Evolutionary conservation across 208 protist genomes (phyloP).

Genomic region (Phytomonas sp.): DNA sequence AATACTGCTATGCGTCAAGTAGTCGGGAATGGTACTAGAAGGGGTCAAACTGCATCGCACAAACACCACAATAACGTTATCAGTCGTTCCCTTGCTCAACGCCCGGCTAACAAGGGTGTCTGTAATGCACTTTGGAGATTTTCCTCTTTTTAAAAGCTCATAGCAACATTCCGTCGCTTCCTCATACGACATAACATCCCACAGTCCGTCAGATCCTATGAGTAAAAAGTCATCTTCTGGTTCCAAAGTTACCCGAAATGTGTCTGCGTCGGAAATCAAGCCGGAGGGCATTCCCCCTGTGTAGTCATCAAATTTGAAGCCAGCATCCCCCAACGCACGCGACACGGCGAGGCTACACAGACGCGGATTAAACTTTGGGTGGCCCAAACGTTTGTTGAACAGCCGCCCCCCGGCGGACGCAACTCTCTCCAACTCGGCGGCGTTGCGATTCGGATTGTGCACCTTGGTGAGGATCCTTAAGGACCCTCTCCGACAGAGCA

Average conservation of each 20-base stretch:
- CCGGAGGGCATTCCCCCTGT: slow-evolving; percentile 65
- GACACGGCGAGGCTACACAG: slow-evolving; percentile 83
- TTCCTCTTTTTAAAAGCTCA: slow-evolving; percentile 20
- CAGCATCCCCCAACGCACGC: slow-evolving; percentile 90
- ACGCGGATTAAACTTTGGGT: slow-evolving; percentile 68
- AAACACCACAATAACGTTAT: slow-evolving; percentile 82
- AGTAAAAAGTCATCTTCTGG: slow-evolving; percentile 78
- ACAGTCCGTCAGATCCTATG: slow-evolving; percentile 89
- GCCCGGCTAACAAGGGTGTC: slow-evolving; percentile 62
- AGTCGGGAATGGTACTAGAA: neutral
- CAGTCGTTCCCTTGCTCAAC: slow-evolving; percentile 50
- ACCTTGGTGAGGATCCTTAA: slow-evolving; percentile 66
- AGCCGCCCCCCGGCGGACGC: slow-evolving; percentile 73
- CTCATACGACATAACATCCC: slow-evolving; percentile 84
- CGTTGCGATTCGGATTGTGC: slow-evolving; percentile 63
- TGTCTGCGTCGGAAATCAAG: slow-evolving; percentile 66
- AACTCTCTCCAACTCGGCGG: slow-evolving; percentile 71
- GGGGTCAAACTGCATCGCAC: slow-evolving; percentile 16
- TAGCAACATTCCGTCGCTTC: slow-evolving; percentile 67
- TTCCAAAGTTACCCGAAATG: slow-evolving; percentile 28
- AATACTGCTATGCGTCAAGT: neutral
- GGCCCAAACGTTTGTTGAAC: slow-evolving; percentile 82
- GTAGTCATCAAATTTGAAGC: slow-evolving; percentile 77
- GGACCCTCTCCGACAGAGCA: slow-evolving; percentile 52
- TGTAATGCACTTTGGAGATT: slow-evolving; percentile 29